Evolutionary conservation across 306 rosid genomes (phyloP), one percentile per base, ranked within the genome.

Genomic region (Fragaria iinumae): DNA sequence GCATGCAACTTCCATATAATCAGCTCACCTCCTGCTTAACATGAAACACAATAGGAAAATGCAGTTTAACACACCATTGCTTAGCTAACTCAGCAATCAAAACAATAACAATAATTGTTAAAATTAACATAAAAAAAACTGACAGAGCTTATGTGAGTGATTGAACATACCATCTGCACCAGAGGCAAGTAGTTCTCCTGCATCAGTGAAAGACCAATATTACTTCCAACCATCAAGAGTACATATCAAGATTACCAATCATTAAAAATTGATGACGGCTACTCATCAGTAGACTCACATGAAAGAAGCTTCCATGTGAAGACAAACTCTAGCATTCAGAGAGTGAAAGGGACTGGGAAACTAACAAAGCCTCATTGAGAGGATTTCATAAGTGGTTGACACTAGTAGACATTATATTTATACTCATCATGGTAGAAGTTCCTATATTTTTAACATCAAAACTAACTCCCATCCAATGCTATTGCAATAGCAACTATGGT

Each of bases 111-210:
- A 72, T 10, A 18, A 48, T 3, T 47, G 55, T 56, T 34, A 4
- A 44, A 52, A 27, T n/a, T 18, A 32, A 52, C 48, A 25, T 49
- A 68, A 49, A 76, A 49, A 76, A 23, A 49, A 43, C 11, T 45
- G 70, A 71, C 56, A 11, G 53, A 78, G 47, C 53, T 52, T 20
- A 53, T 50, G 21, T 23, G 25, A 67, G 77, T 1, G 55, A 67
- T 50, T 41, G 71, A 32, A 59, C 79, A 66, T 84, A 95, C 97
- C 93, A 76, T 92, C 98, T 60, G 96, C 95, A 62, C 96, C 96
- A 79, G 98, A 90, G 57, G 97, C 97, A 34, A 95, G 88, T 52
- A 83, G 85, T 75, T 92, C 98, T 67, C 98, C 98, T 95, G 83
- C 87, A 87, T 67, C 38, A 68, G 4, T 23, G 57, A 71, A 79